Evolutionary conservation across 345 rosid genomes (phyloP), one percentile per base, ranked within the genome.

Genomic region (Eucalyptus regnans): DNA sequence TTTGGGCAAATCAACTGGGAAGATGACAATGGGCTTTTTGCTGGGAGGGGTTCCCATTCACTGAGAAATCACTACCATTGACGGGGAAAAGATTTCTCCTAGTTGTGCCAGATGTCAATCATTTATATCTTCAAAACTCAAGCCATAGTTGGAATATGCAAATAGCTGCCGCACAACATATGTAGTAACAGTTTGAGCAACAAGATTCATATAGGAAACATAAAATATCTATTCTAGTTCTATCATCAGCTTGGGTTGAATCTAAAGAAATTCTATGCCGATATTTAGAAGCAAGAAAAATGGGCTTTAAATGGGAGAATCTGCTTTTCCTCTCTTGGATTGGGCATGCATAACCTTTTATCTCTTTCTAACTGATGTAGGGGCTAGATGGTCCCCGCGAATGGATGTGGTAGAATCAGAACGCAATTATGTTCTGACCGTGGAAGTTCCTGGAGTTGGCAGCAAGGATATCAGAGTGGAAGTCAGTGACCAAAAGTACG

Each of bases 401-500:
- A 94, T 94, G 92, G 95, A 94, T 90, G 94, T 96, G 71, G 94
- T 89, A 44, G 99, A 94, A 92, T 92, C 91, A 46, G 90, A 90
- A 86, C 84, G 87, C 56, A 91, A 90, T 81, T 96, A 94, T 91
- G 87, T 95, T 83, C 86, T 97, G 60, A 95, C 92, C 18, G 60
- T 96, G 44, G 98, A 96, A 91, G 90, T 96, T 90, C 97, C 99
- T 41, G 97, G 99, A 10, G 99, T 93, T 46, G 86, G 90, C 83
- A 88, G 92, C 88, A 90, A 91, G 91, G 95, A 97, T 90, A 91
- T 97, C 87, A 93, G 94, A 93, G 99, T 97, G 91, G 98, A 96
- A 88, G 94, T 96, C 79, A 92, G 92, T 90, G 92, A 94, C 88
- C 91, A 54, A 90, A 92, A 90, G 99, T 95, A 93, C 90, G 89